Conservation (phyloP, 352 stramenopile species). For the Blastocystis hominis region DNA sequence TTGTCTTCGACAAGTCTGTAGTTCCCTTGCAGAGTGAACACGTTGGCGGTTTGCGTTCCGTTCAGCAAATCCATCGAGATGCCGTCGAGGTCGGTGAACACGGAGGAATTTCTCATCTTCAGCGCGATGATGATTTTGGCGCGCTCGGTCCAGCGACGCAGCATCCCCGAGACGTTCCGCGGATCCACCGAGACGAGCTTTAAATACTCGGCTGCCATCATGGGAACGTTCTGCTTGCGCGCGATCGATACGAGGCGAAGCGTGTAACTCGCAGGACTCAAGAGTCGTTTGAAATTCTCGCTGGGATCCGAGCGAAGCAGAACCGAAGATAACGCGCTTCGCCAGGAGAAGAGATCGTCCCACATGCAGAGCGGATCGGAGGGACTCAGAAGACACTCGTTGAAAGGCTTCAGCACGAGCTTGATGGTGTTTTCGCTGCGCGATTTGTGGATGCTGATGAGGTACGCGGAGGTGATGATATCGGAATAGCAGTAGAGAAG, state of each 20-base stretch:
- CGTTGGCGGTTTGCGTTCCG: background rate
- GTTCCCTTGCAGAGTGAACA: background rate
- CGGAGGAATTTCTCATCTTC: background rate
- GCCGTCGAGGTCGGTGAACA: slow-evolving; percentile 7
- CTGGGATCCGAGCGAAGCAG: background rate
- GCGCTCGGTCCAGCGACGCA: background rate
- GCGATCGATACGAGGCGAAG: background rate
- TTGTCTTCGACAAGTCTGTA: background rate
- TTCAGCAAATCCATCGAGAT: background rate
- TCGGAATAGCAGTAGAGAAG: background rate
- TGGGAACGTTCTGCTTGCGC: background rate
- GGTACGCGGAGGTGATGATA: background rate
- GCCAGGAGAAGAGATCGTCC: slow-evolving; percentile 19
- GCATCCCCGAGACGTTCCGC: background rate
- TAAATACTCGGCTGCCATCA: background rate
- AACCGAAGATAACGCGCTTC: background rate
- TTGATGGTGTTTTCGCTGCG: background rate
- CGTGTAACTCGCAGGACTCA: background rate
- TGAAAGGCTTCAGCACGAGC: background rate
- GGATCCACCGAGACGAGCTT: background rate
- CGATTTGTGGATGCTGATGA: background rate
- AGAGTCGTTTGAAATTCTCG: background rate
- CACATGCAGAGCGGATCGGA: slow-evolving; percentile 31
- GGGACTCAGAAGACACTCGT: background rate
- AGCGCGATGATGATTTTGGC: background rate